These are phyloP conservation scores for Lumnitzera racemosa DNA, from an alignment of 345 rosid genomes.

Conservation along the genomic window DNA sequence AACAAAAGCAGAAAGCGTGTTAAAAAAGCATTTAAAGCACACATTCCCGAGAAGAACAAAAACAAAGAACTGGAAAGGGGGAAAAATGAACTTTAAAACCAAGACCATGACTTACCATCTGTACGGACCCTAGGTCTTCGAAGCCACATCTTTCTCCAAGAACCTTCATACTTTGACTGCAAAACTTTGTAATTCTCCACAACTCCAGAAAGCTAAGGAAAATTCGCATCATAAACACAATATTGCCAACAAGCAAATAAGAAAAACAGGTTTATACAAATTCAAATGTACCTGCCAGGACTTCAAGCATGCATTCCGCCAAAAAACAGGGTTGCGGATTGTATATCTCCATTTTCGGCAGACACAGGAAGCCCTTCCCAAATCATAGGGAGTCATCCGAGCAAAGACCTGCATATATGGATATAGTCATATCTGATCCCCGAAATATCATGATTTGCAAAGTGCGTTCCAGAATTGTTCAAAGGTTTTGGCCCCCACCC, in stretches of 20 bases:
- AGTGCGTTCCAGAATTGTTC: too few species aligned
- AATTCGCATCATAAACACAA: slow-evolving; percentile 6
- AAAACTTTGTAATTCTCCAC: slow-evolving; percentile 72
- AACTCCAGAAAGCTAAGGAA: slow-evolving; percentile 54
- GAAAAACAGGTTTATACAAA: slow-evolving; percentile 1
- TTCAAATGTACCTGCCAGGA: slow-evolving; percentile 67
- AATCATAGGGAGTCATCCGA: slow-evolving; percentile 71
- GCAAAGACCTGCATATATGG: slow-evolving; percentile 59
- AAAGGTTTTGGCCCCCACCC: too few species aligned
- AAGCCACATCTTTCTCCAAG: slow-evolving; percentile 99
- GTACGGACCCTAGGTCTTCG: slow-evolving; percentile 83
- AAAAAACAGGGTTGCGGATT: slow-evolving; percentile 76
- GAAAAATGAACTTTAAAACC: slow-evolving; percentile 1
- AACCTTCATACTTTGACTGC: slow-evolving; percentile 76
- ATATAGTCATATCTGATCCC: neutral
- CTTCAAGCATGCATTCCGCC: slow-evolving; percentile 92
- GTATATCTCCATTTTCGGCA: slow-evolving; percentile 94
- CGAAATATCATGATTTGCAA: too few species aligned
- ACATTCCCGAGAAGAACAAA: too few species aligned
- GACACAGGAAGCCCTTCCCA: slow-evolving; percentile 85
- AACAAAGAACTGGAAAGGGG: too few species aligned
- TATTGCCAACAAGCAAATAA: slow-evolving; percentile 3
- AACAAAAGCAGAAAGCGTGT: too few species aligned
- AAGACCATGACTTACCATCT: slow-evolving; percentile 48
- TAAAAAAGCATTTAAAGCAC: too few species aligned